Base-by-base conservation (phyloP, 208 protist species). In the Phytomonas sp. region DNA sequence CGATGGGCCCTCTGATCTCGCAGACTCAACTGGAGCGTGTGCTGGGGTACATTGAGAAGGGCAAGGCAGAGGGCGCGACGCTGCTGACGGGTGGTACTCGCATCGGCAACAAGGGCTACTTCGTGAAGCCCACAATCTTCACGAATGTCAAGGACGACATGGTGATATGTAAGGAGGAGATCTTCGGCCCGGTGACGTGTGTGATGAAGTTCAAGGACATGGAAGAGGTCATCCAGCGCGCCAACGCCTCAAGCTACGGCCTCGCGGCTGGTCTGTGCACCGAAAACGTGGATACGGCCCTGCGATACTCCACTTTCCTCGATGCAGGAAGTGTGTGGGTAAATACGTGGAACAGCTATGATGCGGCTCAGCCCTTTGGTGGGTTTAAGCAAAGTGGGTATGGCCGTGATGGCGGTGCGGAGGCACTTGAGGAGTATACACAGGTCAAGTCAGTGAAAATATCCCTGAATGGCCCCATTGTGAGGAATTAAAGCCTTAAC, bases 321-420 rank as follows among this genome's bases (percentile, higher is more conserved):
- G 74, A 94, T 53, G 88, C 87, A 43, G 90, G 92, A 63, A 94
- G 85, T 30, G 84, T 94, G 66, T 97, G 92, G 92, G 78, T 95
- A 31, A 97, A 97, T 78, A 81, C 77, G 40, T 97, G 83, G 86
- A 94, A 96, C 77, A 77, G 71, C 62, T 93, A 94, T 75, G 81
- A 90, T 76, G 43, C 60, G 34, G 65, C 82, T 4, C 67, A 75
- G 72, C 89, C 89, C 60, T 97, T 94, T 65, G 92, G 92, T 53
- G 92, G 91, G 68, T 92, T 93, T 82, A 96, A 96, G 77, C 85
- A 88, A 72, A 91, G 82, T 68, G 90, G 92, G 51, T 76, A 90
- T 56, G 90, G 92, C 63, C 80, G 92, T 62, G 92, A 97, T 72
- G 79, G 94, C 29, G 83, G 85, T 62, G 74, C 82, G 65, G 70